Evolutionary conservation across 257 asterid genomes (phyloP), one percentile per base, ranked within the genome.

Genomic region (Striga asiatica): DNA sequence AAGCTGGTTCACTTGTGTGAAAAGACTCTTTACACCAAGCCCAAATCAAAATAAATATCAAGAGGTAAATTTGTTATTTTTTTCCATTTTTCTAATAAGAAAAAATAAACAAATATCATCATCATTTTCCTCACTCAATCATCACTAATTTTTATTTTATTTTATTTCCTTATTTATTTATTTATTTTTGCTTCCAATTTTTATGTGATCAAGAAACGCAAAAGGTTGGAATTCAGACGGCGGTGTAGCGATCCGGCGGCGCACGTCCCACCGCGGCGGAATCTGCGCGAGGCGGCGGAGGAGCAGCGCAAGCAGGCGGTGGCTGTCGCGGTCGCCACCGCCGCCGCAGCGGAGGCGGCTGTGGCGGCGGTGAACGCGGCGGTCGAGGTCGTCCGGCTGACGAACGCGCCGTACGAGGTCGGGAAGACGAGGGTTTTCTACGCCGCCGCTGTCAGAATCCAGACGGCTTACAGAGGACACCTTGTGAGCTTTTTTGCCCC

Each of bases 1-100:
- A 42, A 46, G 79, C 43, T 78, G 91, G 88, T 73, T 84, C 52
- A 59, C 76, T 64, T 78, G 65, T 69, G 80, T 84, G 70, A 84
- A 74, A 54, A 75, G 76, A 58, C 66, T 84, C 8, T 71, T 84
- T 69, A 64, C 67, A 58, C 66, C 75, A 7, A 74, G 69, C 54
- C 50, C 88, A 16, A 78, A 77, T 64, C 67, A 74, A 48, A 79
- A 71, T 3, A 3, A 28, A 67, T 31, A 69, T 6, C 76, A 77
- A 58, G 71, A 75, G 91, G 94, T 84, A 53, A 50, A 1, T 7
- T 17, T 17, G 20, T 2, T 6, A 45, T 9, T 35, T 18, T n/a
- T n/a, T n/a, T n/a, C n/a, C 18, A 43, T 3, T 18, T 14, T 14
- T 5, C 10, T 9, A 35, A 9, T 35, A 35, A 35, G 3, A 35